A percentile compares a stretch with the other conserved stretches of the same genome.
phyloP scores from a whole-genome alignment of 257 asterid species.

The Jasminum sambac region DNA sequence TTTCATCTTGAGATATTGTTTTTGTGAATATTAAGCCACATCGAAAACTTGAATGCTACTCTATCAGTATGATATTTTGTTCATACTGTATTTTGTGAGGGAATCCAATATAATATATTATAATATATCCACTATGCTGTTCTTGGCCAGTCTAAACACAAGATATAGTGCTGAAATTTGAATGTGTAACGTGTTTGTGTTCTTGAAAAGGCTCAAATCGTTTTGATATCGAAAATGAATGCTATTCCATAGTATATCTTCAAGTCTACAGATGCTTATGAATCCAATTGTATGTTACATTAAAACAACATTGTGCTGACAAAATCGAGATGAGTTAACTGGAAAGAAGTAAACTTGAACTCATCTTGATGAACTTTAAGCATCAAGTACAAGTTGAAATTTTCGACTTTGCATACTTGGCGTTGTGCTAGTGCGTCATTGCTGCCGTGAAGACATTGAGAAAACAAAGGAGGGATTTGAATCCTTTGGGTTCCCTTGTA shows the following conservation, averaged over 20 bases:
- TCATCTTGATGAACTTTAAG: neutral
- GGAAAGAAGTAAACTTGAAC: neutral
- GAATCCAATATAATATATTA: neutral
- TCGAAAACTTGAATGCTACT: neutral
- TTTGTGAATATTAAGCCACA: constrained; percentile 32
- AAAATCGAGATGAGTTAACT: neutral
- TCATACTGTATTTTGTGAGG: neutral
- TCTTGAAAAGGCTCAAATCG: too few relatives aligned
- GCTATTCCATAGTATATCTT: too few relatives aligned
- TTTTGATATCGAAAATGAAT: too few relatives aligned
- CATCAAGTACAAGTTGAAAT: neutral
- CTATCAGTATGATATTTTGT: neutral
- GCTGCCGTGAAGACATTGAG: constrained; percentile 18
- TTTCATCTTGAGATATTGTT: constrained; percentile 7
- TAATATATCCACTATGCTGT: neutral
- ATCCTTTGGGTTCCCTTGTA: constrained; percentile 43
- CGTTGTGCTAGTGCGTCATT: neutral
- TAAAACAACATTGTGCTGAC: neutral
- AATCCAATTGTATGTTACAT: too few relatives aligned
- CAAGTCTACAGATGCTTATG: too few relatives aligned
- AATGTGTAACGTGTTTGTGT: too few relatives aligned
- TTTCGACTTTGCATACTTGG: neutral
- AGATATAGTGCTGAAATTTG: neutral
- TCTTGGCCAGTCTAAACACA: neutral
- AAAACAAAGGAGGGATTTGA: constrained; percentile 31